Evolutionary conservation across 2,329 filamentous ascomycete species (phyloP).

Genomic region (Pezicula carpinea): DNA sequence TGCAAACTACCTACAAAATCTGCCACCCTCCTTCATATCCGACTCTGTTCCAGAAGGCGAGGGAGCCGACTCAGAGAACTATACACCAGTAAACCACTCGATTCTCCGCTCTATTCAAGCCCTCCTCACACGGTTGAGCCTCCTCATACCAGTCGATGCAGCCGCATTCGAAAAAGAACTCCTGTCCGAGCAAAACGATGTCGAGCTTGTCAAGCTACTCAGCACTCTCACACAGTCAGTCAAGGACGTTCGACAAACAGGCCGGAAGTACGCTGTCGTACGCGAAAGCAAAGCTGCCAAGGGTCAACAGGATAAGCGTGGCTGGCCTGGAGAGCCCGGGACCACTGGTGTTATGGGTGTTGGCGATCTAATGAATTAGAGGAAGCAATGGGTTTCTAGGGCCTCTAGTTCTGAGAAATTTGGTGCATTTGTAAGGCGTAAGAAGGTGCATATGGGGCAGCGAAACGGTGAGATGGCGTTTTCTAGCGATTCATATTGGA

Average conservation of each 20-base stretch:
- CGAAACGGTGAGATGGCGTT: constrained; percentile 15
- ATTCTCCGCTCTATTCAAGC: constrained; percentile 87
- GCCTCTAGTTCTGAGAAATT: not conserved
- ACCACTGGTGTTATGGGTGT: constrained; percentile 4
- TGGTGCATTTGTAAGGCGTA: constrained; percentile 17
- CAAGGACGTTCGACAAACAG: constrained; percentile 65
- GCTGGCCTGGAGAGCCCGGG: constrained; percentile 6
- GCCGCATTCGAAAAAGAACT: constrained; percentile 66
- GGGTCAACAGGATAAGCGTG: constrained; percentile 1
- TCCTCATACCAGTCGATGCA: constrained; percentile 68
- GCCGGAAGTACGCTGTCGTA: constrained; percentile 65
- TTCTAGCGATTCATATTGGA: constrained; percentile 9
- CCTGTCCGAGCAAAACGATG: constrained; percentile 76
- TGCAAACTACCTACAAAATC: constrained; percentile 68
- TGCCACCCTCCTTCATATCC: constrained; percentile 62
- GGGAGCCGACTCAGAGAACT: constrained; percentile 20
- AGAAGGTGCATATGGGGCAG: not conserved
- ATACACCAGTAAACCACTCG: constrained; percentile 46
- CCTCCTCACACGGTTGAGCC: constrained; percentile 75
- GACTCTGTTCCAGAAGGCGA: constrained; percentile 33
- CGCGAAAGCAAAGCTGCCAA: constrained; percentile 32
- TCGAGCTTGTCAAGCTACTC: constrained; percentile 72
- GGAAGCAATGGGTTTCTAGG: not conserved
- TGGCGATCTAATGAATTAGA: constrained; percentile 11
- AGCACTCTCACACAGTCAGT: constrained; percentile 71